Evolutionary conservation across 257 asterid species (phyloP).

Genomic region (Hygrophila difformis): DNA sequence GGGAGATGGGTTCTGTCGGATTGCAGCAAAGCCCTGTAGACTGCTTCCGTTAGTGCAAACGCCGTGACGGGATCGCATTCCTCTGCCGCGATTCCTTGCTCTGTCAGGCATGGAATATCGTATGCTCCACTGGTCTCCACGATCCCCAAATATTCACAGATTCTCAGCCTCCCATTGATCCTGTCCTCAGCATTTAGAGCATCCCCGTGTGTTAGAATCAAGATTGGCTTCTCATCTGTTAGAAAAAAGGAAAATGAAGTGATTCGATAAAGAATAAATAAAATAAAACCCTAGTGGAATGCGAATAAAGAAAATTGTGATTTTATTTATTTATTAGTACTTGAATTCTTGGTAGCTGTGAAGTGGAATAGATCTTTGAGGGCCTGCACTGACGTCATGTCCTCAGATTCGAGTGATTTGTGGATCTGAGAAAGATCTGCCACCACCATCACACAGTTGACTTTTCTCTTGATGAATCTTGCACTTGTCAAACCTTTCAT

Average conservation of each 20-base stretch:
- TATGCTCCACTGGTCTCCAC: constrained; percentile 55
- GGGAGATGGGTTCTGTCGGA: constrained; percentile 56
- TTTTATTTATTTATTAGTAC: too few relatives aligned
- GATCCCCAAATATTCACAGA: constrained; percentile 48
- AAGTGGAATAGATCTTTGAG: constrained; percentile 35
- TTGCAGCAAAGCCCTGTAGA: constrained; percentile 44
- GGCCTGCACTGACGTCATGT: constrained; percentile 38
- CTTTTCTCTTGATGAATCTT: constrained; percentile 40
- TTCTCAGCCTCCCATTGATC: constrained; percentile 32
- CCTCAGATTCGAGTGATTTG: constrained; percentile 34
- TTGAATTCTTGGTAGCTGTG: constrained; percentile 32
- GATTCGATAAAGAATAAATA: too few relatives aligned
- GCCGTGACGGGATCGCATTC: constrained; percentile 50
- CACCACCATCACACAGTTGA: constrained; percentile 52
- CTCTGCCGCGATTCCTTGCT: constrained; percentile 51
- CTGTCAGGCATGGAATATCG: constrained; percentile 53
- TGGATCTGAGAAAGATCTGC: constrained; percentile 46
- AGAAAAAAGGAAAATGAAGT: background rate
- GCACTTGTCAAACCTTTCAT: constrained; percentile 13
- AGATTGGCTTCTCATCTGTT: constrained; percentile 53
- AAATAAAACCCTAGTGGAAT: too few relatives aligned
- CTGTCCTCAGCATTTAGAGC: constrained; percentile 36
- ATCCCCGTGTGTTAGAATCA: constrained; percentile 66
- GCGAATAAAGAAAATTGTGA: too few relatives aligned
- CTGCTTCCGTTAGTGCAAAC: constrained; percentile 51